Percentiles rank a stretch among this genome's conserved stretches.
These are phyloP conservation scores for Globisporangium abappressorium DNA, from an alignment of 352 stramenopile species.

Conservation along the genomic window DNA sequence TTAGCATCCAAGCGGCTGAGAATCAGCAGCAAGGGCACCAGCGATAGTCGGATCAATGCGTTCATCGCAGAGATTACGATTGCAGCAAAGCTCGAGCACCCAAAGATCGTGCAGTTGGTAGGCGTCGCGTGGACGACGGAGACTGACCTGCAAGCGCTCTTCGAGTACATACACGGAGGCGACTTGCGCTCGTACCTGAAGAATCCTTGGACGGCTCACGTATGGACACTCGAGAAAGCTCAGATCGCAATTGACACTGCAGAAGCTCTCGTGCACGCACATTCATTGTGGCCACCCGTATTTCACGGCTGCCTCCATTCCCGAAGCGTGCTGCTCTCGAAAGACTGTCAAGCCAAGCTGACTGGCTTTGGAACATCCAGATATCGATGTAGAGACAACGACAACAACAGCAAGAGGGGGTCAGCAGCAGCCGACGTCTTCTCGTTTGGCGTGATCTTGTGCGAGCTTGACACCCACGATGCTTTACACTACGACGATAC, in stretches of 20 bases:
- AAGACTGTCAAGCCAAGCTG: background rate
- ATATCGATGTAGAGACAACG: background rate
- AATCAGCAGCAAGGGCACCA: background rate
- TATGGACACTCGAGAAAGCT: background rate
- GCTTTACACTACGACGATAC: conserved; percentile 29
- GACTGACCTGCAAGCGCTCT: background rate
- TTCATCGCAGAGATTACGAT: background rate
- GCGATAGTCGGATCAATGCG: background rate
- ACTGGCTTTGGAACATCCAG: background rate
- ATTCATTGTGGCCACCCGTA: background rate
- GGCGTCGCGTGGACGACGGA: background rate
- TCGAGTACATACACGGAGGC: background rate
- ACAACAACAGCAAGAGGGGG: background rate
- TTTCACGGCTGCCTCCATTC: too few species aligned
- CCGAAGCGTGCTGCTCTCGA: background rate
- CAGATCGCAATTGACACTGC: background rate
- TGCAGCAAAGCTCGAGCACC: background rate
- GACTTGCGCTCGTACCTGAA: background rate
- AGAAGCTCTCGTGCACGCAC: background rate
- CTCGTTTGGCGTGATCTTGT: conserved; percentile 36
- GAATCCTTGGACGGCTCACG: background rate
- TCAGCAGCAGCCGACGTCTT: conserved; percentile 11
- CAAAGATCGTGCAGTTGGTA: background rate
- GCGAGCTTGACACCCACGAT: conserved; percentile 39
- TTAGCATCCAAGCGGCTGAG: conserved; percentile 10